Base-by-base conservation (phyloP, 2,329 filamentous ascomycete species). In the Lomentospora prolificans region DNA sequence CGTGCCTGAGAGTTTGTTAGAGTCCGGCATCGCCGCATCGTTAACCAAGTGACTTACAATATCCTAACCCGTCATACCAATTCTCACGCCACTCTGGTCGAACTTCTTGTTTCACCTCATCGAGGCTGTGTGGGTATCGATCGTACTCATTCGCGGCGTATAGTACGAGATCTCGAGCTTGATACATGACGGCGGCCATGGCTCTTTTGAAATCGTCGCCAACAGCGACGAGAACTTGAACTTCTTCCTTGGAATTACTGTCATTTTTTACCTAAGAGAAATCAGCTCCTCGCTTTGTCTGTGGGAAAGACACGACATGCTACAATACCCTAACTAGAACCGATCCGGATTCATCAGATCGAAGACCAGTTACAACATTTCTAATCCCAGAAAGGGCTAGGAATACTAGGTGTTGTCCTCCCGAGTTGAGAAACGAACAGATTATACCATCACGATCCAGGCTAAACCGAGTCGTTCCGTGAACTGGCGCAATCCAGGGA, bases 21-120 rank as follows among this genome's bases (percentile, higher is more conserved):
- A 19, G 19, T 41, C 14, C n/a, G 19, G 19, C 9, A 48, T 22
- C 41, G 44, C 5, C 7, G 3, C 17, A n/a, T n/a, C n/a, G 12
- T 5, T 22, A 4, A 22, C 8, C 7, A 41, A 41, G n/a, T 22
- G 8, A 67, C 77, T 67, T 63, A 81, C 94, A 99, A 66, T 94
- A 99, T 0, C 90, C 89, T 36, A 99, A 74, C 0, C 90, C 90
- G 67, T 97, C 94, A 65, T 91, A 91, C 90, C 91, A 96, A 58
- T 88, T 83, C 60, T 94, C 84, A 51, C 89, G 72, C 90, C 90
- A 96, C 65, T 83, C 69, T 4, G 76, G 71, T 55, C 77, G 75
- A 31, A 85, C 70, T 4, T 75, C 70, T 22, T 44, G 12, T 8
- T n/a, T 5, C 12, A 22, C 14, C 19, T 10, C 27, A 46, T 3